phyloP scores from a whole-genome alignment of 108 stramenopile genomes.

The Chaetoceros muelleri region DNA sequence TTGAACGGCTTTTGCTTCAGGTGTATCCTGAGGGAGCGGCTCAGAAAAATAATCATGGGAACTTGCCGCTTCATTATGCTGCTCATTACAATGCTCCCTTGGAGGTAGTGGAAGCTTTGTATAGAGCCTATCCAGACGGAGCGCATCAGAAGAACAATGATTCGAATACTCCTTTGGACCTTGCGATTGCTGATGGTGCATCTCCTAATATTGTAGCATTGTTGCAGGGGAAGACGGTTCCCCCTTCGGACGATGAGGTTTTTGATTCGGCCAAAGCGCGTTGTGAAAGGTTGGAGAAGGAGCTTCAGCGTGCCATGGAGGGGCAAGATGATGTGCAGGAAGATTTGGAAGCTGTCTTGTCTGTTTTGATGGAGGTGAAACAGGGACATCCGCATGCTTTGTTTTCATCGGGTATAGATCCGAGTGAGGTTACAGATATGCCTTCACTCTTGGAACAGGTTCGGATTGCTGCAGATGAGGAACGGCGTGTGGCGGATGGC shows the following conservation, averaged over 20 bases:
- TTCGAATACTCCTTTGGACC: conserved; percentile 74
- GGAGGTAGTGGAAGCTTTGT: conserved; percentile 74
- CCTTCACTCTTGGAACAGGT: conserved; percentile 71
- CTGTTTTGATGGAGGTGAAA: conserved; percentile 59
- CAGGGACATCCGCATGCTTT: conserved; percentile 71
- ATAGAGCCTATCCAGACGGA: conserved; percentile 77
- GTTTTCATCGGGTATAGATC: conserved; percentile 76
- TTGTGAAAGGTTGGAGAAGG: conserved; percentile 71
- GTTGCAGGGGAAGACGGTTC: conserved; percentile 68
- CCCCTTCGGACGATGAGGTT: conserved; percentile 72
- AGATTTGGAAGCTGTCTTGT: conserved; percentile 61
- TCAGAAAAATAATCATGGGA: conserved; percentile 80
- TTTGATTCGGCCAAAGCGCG: conserved; percentile 52
- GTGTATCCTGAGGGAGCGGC: conserved; percentile 80
- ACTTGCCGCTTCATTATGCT: conserved; percentile 74
- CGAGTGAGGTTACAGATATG: conserved; percentile 43
- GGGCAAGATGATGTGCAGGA: conserved; percentile 48
- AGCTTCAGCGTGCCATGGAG: conserved; percentile 51
- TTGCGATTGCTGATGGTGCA: conserved; percentile 81
- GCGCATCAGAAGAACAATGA: conserved; percentile 77
- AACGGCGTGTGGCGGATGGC: conserved; percentile 20
- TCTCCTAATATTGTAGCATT: conserved; percentile 68
- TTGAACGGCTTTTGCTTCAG: conserved; percentile 61
- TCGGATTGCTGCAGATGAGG: conserved; percentile 53
- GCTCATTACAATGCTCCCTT: conserved; percentile 81